These are phyloP conservation scores for Ophiostoma piceae DNA, from an alignment of 2,329 filamentous ascomycete species.

Conservation along the genomic window DNA sequence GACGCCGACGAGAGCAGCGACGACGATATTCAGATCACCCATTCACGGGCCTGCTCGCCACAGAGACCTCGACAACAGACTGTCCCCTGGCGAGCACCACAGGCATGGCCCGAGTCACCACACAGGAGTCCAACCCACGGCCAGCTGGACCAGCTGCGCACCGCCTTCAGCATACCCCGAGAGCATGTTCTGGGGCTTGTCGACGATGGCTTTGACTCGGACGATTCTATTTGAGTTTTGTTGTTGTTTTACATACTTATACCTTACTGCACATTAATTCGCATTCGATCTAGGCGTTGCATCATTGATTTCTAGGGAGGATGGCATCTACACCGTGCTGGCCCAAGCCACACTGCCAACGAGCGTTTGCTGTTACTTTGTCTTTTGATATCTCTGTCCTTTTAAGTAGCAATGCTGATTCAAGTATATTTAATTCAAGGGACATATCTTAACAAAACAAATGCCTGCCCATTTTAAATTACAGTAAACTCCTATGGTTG, in stretches of 20 bases:
- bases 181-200: neutral
- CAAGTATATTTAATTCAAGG: neutral
- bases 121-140: neutral
- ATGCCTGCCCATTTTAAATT: constrained; percentile 13
- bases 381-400: neutral
- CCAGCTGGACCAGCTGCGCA: constrained; percentile 7
- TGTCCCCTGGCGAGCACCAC: neutral
- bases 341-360: neutral
- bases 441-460: neutral
- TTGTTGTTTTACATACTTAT: neutral
- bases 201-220: neutral
- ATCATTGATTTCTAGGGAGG: neutral
- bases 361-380: neutral
- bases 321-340: neutral
- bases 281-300: neutral
- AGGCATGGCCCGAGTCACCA: neutral
- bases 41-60: neutral
- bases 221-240: neutral
- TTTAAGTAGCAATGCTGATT: neutral
- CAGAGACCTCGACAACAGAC: neutral
- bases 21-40: neutral
- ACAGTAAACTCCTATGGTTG: constrained; percentile 10
- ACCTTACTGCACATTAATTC: neutral
- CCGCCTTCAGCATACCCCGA: neutral
- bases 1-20: neutral